phyloP scores from a whole-genome alignment of 805 yeast genomes.

The Clavispora fructus region DNA sequence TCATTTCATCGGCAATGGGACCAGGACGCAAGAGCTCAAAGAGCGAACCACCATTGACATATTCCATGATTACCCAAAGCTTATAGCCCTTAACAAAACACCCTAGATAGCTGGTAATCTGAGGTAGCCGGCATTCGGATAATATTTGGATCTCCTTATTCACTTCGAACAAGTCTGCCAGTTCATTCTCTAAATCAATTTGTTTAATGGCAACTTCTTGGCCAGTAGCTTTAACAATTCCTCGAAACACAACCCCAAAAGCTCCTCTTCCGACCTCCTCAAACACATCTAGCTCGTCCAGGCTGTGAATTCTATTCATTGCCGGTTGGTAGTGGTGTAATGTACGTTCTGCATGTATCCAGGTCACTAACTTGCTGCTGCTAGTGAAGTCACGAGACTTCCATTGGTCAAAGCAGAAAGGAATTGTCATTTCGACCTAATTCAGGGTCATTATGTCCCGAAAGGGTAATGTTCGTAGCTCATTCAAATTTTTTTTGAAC shows the following conservation, averaged over 20 bases:
- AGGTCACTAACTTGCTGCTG: not conserved
- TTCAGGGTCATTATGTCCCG: no score
- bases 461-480: no score
- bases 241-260: conserved; percentile 72
- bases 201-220: conserved; percentile 56
- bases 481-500: no score
- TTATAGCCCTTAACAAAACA: conserved; percentile 66
- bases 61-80: conserved; percentile 80
- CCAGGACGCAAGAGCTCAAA: conserved; percentile 58
- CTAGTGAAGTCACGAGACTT: not conserved
- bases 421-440: no score
- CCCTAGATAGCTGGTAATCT: conserved; percentile 65
- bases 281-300: conserved; percentile 38
- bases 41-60: conserved; percentile 72
- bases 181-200: conserved; percentile 67
- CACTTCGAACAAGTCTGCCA: conserved; percentile 59
- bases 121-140: conserved; percentile 57
- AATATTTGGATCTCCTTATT: conserved; percentile 67
- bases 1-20: conserved; percentile 48
- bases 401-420: no score
- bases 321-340: not conserved
- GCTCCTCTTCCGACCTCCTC: conserved; percentile 72
- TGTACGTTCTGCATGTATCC: not conserved
- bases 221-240: conserved; percentile 40
- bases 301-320: conserved; percentile 20